phyloP scores from a whole-genome alignment of 2,329 filamentous ascomycete genomes.

The Verticillium tricorpus region DNA sequence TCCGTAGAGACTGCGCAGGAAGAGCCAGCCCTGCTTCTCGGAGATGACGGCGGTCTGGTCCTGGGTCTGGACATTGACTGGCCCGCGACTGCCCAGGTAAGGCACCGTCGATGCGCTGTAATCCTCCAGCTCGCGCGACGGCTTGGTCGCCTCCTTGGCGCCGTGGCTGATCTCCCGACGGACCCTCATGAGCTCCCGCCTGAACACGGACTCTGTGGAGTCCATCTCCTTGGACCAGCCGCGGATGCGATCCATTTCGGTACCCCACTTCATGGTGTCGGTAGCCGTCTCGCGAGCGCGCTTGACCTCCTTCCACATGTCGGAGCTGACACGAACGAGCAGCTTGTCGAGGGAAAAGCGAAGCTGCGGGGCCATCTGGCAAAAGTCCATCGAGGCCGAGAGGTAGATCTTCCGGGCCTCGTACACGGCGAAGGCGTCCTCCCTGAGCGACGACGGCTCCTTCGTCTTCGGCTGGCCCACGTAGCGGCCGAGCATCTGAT shows the following conservation, averaged over 20 bases:
- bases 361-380: conserved; percentile 79
- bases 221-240: conserved; percentile 97
- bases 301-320: conserved; percentile 86
- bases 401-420: conserved; percentile 88
- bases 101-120: conserved; percentile 89
- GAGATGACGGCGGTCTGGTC: conserved; percentile 45
- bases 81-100: conserved; percentile 69
- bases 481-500: conserved; percentile 76
- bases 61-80: conserved; percentile 57
- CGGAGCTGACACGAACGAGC: conserved; percentile 76
- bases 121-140: conserved; percentile 87
- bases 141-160: conserved; percentile 66
- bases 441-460: conserved; percentile 82
- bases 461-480: conserved; percentile 85
- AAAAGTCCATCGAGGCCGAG: conserved; percentile 91
- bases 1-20: conserved; percentile 72
- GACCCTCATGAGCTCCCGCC: conserved; percentile 72
- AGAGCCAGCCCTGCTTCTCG: conserved; percentile 96
- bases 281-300: conserved; percentile 61
- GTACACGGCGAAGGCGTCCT: conserved; percentile 94
- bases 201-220: conserved; percentile 76
- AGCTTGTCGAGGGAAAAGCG: conserved; percentile 80
- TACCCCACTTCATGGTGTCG: conserved; percentile 61
- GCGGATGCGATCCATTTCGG: conserved; percentile 85
- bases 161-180: conserved; percentile 77